Conservation (phyloP, 306 rosid species). For the Castanospermum australe region DNA sequence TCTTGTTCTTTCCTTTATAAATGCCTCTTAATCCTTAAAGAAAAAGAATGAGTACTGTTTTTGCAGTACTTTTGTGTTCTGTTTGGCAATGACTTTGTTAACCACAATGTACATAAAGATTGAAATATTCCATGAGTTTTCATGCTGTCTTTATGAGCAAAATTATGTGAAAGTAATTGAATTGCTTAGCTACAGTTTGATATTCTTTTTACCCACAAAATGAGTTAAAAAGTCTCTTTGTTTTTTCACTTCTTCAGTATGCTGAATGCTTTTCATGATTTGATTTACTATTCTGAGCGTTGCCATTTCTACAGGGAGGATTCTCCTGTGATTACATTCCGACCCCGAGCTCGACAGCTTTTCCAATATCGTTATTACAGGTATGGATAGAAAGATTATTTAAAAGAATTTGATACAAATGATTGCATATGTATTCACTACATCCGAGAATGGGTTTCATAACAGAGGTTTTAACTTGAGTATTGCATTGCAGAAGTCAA, state of each 20-base stretch:
- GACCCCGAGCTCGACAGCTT: conserved; percentile 84
- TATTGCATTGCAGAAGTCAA: neutral
- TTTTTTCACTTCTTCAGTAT: neutral
- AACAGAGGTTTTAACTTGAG: neutral
- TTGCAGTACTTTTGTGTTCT: neutral
- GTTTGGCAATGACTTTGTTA: neutral
- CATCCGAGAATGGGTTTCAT: conserved; percentile 3
- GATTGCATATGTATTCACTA: conserved; percentile 3
- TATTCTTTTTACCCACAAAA: neutral
- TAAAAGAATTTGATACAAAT: conserved; percentile 12
- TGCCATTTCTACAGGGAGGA: conserved; percentile 75
- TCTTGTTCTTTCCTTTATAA: neutral
- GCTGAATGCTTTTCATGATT: conserved; percentile 19
- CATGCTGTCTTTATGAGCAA: neutral
- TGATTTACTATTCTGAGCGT: conserved; percentile 19
- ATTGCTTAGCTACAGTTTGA: conserved; percentile 7
- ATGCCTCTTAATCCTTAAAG: neutral
- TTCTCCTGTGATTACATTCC: conserved; percentile 78
- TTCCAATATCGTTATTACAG: conserved; percentile 99
- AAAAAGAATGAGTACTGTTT: neutral
- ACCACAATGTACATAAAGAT: neutral
- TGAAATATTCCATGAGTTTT: conserved; percentile 4
- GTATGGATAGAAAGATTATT: conserved; percentile 40
- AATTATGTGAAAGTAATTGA: conserved; percentile 14
- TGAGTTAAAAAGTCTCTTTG: neutral